These are phyloP conservation scores for Ailanthus altissimus DNA, from an alignment of 345 rosid genomes.

Conservation along the genomic window DNA sequence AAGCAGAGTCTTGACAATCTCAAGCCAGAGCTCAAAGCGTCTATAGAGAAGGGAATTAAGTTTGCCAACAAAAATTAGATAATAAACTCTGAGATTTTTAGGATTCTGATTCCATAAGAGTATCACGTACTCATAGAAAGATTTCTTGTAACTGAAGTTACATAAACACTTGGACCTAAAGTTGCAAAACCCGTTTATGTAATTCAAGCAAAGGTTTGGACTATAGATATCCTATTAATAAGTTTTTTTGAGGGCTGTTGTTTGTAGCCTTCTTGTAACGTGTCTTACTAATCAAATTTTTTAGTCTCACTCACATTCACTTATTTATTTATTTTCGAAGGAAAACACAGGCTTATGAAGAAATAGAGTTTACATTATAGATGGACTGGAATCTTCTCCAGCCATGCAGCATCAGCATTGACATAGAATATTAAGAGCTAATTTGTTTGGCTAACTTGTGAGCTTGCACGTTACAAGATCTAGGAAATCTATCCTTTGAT, in stretches of 20 bases:
- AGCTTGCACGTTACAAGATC: too few relatives aligned
- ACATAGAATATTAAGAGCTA: too few relatives aligned
- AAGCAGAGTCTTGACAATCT: slow-evolving; percentile 59
- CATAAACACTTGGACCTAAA: neutral
- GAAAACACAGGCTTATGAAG: too few relatives aligned
- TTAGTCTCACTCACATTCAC: neutral
- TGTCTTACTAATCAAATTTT: neutral
- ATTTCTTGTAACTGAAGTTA: neutral
- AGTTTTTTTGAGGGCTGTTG: neutral
- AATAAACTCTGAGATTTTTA: neutral
- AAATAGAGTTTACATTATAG: too few relatives aligned
- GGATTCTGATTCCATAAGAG: neutral
- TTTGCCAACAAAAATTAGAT: slow-evolving; percentile 37
- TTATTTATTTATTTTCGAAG: too few relatives aligned
- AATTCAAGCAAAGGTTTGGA: neutral
- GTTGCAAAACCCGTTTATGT: neutral
- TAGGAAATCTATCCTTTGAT: too few relatives aligned
- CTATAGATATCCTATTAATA: slow-evolving; percentile 10
- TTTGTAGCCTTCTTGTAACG: neutral
- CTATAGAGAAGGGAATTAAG: slow-evolving; percentile 43
- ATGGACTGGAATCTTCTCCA: too few relatives aligned
- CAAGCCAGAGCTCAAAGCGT: slow-evolving; percentile 59
- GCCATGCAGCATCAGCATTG: too few relatives aligned
- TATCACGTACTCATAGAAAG: neutral
- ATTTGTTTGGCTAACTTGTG: too few relatives aligned